These are phyloP conservation scores for Fomitopsis serialis DNA, from an alignment of 768 basidiomycete genomes.

Conservation along the genomic window DNA sequence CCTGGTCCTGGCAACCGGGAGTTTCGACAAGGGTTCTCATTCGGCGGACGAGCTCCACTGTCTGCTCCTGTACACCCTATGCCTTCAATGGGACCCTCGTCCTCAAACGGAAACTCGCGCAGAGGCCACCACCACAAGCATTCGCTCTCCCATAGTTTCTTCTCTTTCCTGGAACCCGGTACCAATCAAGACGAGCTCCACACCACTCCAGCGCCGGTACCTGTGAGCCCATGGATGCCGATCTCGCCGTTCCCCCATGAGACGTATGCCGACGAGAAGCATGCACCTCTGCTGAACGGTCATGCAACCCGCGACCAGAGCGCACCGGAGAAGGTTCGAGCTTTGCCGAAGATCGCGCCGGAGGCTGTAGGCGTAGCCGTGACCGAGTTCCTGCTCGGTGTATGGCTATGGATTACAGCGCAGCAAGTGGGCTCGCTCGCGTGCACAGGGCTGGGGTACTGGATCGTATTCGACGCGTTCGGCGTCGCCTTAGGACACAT, in stretches of 20 bases:
- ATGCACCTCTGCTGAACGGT: slow-evolving; percentile 1
- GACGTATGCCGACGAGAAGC: slow-evolving; percentile 3
- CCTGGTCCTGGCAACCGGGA: slow-evolving; percentile 27
- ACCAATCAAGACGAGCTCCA: slow-evolving; percentile 34
- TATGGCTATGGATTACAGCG: slow-evolving; percentile 81
- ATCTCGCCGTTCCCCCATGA: slow-evolving; percentile 38
- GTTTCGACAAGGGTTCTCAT: slow-evolving; percentile 56
- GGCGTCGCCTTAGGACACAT: slow-evolving; percentile 59
- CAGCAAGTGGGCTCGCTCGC: slow-evolving; percentile 85
- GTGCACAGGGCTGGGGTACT: slow-evolving; percentile 90
- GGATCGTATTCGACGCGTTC: slow-evolving; percentile 92
- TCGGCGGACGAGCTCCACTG: slow-evolving; percentile 48
- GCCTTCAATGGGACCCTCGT: slow-evolving; percentile 19
- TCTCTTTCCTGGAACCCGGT: slow-evolving; percentile 89
- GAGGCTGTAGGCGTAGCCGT: slow-evolving; percentile 8
- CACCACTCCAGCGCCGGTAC: slow-evolving; percentile 54
- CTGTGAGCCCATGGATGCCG: slow-evolving; percentile 65
- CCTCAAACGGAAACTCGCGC: slow-evolving; percentile 32
- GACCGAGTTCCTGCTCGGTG: slow-evolving; percentile 56
- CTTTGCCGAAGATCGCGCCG: slow-evolving; percentile 11
- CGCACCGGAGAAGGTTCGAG: slow-evolving; percentile 13
- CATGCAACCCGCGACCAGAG: slow-evolving; percentile 8
- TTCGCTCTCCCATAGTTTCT: slow-evolving; percentile 91
- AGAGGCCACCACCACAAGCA: slow-evolving; percentile 91
- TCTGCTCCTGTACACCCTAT: slow-evolving; percentile 15